These are phyloP conservation scores for Rhizopogon vinicolor DNA, from an alignment of 768 basidiomycete genomes.

Conservation along the genomic window DNA sequence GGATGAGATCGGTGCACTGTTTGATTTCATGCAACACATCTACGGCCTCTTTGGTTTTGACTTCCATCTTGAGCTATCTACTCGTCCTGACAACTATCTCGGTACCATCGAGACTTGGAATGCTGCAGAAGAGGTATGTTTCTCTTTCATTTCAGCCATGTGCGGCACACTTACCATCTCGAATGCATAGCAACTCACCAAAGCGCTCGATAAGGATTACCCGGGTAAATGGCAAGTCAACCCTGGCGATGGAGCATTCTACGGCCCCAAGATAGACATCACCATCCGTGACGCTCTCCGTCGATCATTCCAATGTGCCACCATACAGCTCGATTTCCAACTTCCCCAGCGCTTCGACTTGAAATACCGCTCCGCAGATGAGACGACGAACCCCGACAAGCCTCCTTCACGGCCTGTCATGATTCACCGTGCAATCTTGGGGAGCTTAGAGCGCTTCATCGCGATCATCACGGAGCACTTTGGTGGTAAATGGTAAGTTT, in stretches of 20 bases:
- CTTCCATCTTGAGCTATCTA: constrained; percentile 91
- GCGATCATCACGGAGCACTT: constrained; percentile 97
- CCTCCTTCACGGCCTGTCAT: constrained; percentile 83
- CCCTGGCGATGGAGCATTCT: constrained; percentile 98
- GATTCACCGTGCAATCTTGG: constrained; percentile 95
- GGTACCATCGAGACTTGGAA: constrained; percentile 91
- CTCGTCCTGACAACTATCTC: constrained; percentile 91
- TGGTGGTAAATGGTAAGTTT: constrained; percentile 87
- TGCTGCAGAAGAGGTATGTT: constrained; percentile 70
- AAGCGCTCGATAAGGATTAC: constrained; percentile 80
- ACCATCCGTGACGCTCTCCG: constrained; percentile 89
- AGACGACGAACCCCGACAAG: constrained; percentile 45
- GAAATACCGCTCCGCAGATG: constrained; percentile 77
- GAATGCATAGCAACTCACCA: constrained; percentile 64
- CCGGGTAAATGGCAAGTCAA: constrained; percentile 90
- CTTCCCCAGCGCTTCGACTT: constrained; percentile 95
- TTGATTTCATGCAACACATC: constrained; percentile 92
- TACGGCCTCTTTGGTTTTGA: constrained; percentile 95
- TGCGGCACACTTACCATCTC: constrained; percentile 4
- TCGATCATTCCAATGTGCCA: constrained; percentile 96
- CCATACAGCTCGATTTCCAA: constrained; percentile 99
- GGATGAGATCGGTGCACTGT: constrained; percentile 79
- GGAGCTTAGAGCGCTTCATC: constrained; percentile 92
- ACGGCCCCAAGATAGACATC: constrained; percentile 99
- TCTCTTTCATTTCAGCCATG: not conserved